Evolutionary conservation across 1,284 basidiomycete species (phyloP).

Genomic region (Microbotryum saponariae): DNA sequence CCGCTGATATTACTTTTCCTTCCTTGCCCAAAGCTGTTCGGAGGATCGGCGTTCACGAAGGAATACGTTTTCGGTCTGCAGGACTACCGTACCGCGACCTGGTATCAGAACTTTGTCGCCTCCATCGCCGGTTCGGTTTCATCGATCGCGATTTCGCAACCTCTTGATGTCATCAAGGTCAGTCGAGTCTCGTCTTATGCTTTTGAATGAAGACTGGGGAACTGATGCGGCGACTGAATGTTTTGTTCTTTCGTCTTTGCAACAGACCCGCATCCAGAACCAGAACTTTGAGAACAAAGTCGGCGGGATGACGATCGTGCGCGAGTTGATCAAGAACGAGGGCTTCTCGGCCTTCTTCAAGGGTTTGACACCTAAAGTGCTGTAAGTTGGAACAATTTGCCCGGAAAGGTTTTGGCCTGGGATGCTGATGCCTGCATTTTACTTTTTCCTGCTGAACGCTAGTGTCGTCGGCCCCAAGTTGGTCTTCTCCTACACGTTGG

Average conservation of each 20-base stretch:
- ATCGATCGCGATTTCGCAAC: conserved; percentile 91
- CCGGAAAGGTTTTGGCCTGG: conserved; percentile 30
- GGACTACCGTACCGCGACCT: conserved; percentile 88
- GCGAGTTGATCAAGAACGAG: conserved; percentile 81
- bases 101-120: conserved; percentile 86
- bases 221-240: no score
- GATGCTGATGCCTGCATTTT: neutral
- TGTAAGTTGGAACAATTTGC: conserved; percentile 10
- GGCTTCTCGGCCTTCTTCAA: conserved; percentile 88
- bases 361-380: conserved; percentile 62
- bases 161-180: conserved; percentile 82
- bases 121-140: conserved; percentile 85
- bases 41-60: conserved; percentile 88
- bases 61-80: conserved; percentile 81
- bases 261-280: conserved; percentile 81
- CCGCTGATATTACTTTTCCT: no score
- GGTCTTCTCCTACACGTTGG: conserved; percentile 95
- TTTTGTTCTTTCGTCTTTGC: no score
- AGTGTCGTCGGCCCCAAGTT: conserved; percentile 96
- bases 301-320: conserved; percentile 74
- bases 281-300: conserved; percentile 90
- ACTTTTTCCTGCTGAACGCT: conserved; percentile 4
- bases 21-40: conserved; percentile 63
- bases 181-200: neutral
- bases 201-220: no score